These are phyloP conservation scores for Potentilla sterilis DNA, from an alignment of 306 rosid species.

Conservation along the genomic window DNA sequence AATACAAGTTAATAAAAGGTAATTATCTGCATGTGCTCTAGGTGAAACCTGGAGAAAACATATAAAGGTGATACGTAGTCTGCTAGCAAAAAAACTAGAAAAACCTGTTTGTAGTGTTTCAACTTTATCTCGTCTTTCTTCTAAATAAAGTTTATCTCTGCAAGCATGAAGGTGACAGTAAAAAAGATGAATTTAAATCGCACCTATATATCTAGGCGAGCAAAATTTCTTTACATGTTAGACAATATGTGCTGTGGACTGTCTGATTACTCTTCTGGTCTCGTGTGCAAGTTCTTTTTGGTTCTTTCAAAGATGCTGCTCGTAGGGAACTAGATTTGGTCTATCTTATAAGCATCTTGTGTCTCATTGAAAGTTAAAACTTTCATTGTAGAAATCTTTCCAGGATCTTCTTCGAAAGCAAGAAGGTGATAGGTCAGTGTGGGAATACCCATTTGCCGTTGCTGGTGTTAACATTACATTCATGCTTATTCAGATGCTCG, in stretches of 20 bases:
- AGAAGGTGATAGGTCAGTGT: constrained; percentile 94
- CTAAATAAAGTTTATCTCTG: neutral
- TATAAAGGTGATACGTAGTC: neutral
- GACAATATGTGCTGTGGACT: neutral
- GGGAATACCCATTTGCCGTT: constrained; percentile 99
- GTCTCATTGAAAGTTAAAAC: constrained; percentile 20
- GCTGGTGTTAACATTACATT: constrained; percentile 99
- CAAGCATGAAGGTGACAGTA: neutral
- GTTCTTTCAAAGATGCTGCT: neutral
- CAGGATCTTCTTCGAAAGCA: constrained; percentile 93
- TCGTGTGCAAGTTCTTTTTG: neutral
- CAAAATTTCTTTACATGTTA: neutral
- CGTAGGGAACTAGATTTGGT: constrained; percentile 7
- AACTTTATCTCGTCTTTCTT: neutral
- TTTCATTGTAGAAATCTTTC: constrained; percentile 79
- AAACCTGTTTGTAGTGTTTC: neutral
- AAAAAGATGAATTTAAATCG: neutral
- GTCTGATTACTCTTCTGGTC: neutral
- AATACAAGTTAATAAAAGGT: neutral
- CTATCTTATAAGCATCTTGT: constrained; percentile 20
- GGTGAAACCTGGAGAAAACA: neutral
- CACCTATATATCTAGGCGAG: neutral
- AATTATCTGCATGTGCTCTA: neutral
- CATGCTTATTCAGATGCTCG: constrained; percentile 98
- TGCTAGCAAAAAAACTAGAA: neutral